phyloP scores from a whole-genome alignment of 306 rosid genomes.

The Acacia crassicarpa region DNA sequence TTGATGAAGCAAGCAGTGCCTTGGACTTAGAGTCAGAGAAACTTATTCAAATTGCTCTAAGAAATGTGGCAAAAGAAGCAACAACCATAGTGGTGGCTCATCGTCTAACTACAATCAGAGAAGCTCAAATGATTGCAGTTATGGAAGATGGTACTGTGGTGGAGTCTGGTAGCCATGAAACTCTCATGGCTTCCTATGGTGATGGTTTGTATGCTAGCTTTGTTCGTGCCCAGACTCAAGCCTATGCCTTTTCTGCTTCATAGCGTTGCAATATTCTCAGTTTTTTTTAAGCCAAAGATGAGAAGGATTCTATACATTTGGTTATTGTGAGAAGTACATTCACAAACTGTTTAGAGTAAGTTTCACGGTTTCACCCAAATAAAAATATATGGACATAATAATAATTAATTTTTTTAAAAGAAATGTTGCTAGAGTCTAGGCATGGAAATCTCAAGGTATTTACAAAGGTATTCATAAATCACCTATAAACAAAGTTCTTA shows the following conservation, averaged over 20 bases:
- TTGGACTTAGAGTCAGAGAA: slow-evolving; percentile 83
- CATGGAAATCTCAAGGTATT: no score
- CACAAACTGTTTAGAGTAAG: no score
- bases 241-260: slow-evolving; percentile 63
- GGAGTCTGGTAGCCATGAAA: slow-evolving; percentile 76
- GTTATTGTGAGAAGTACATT: no score
- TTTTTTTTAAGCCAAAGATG: no score
- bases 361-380: no score
- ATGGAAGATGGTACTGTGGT: slow-evolving; percentile 68
- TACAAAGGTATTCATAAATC: no score
- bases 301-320: no score
- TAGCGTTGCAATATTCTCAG: no score
- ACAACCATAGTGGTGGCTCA: slow-evolving; percentile 82
- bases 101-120: slow-evolving; percentile 71
- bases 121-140: slow-evolving; percentile 71
- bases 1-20: slow-evolving; percentile 97
- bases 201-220: slow-evolving; percentile 69
- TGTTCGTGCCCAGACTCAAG: slow-evolving; percentile 74
- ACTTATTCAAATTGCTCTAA: slow-evolving; percentile 71
- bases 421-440: no score
- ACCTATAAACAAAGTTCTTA: no score
- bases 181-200: slow-evolving; percentile 54
- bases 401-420: no score
- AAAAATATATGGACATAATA: no score
- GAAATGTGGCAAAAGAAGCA: slow-evolving; percentile 50